Conservation (phyloP, 2,329 filamentous ascomycete genomes). For the Colletotrichum shisoi region DNA sequence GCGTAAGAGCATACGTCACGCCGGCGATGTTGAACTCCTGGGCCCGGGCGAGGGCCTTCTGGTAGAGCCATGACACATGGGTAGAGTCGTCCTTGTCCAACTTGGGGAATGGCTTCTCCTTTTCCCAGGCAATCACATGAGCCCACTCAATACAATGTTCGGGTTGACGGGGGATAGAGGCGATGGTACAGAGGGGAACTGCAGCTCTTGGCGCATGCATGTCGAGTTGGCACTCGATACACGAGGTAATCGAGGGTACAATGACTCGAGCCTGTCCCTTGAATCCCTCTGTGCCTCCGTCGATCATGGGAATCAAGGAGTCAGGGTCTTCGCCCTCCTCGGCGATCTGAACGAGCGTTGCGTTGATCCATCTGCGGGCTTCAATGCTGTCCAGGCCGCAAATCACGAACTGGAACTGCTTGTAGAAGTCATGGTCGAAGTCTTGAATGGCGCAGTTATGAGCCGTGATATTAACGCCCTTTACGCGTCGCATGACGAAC, state of each 20-base stretch:
- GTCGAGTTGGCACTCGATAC: slow-evolving; percentile 97
- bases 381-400: slow-evolving; percentile 98
- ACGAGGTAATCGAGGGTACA: slow-evolving; percentile 89
- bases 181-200: slow-evolving; percentile 94
- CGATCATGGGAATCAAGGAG: slow-evolving; percentile 89
- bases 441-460: slow-evolving; percentile 97
- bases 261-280: slow-evolving; percentile 96
- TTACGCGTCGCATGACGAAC: slow-evolving; percentile 89
- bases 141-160: slow-evolving; percentile 99
- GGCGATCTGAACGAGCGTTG: slow-evolving; percentile 88
- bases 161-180: slow-evolving; percentile 93
- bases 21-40: slow-evolving; percentile 89
- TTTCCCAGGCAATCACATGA: slow-evolving; percentile 96
- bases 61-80: slow-evolving; percentile 96
- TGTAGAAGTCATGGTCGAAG: slow-evolving; percentile 94
- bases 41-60: slow-evolving; percentile 81
- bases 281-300: slow-evolving; percentile 97
- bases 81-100: slow-evolving; percentile 96
- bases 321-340: slow-evolving; percentile 79
- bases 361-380: slow-evolving; percentile 98
- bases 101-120: slow-evolving; percentile 79
- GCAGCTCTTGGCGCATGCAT: slow-evolving; percentile 98
- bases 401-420: slow-evolving; percentile 92
- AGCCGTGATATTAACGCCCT: slow-evolving; percentile 89
- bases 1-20: slow-evolving; percentile 93